phyloP scores from a whole-genome alignment of 371 early-diverging fungal species.

The Massospora cicadina region DNA sequence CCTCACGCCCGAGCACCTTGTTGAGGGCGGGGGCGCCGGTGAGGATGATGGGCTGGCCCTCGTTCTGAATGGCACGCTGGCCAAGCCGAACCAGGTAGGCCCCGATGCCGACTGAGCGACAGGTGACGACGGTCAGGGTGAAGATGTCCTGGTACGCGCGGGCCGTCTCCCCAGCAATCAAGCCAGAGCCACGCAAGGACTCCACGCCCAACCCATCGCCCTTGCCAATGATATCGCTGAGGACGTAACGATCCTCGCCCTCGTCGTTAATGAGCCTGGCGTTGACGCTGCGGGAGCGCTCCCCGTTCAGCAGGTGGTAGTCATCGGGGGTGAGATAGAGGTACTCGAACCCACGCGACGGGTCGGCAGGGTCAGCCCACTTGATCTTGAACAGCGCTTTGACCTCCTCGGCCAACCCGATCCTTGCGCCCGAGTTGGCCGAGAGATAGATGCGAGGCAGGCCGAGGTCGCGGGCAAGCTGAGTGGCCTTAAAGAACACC shows the following conservation, averaged over 20 bases:
- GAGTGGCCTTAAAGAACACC: constrained; percentile 82
- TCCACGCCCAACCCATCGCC: constrained; percentile 95
- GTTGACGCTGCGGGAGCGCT: constrained; percentile 37
- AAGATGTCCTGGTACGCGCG: constrained; percentile 93
- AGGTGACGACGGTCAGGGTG: constrained; percentile 92
- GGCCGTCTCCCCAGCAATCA: constrained; percentile 97
- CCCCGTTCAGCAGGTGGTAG: constrained; percentile 33
- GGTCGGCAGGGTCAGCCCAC: constrained; percentile 69
- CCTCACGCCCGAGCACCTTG: constrained; percentile 95
- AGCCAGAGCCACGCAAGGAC: constrained; percentile 91
- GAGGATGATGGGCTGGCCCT: constrained; percentile 93
- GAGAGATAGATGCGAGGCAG: constrained; percentile 91
- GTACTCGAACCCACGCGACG: constrained; percentile 76
- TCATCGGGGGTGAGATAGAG: constrained; percentile 73
- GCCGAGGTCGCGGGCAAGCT: constrained; percentile 67
- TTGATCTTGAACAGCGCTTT: constrained; percentile 64
- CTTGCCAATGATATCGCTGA: constrained; percentile 79
- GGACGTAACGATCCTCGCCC: constrained; percentile 61
- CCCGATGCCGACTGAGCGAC: constrained; percentile 97
- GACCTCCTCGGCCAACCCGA: constrained; percentile 91
- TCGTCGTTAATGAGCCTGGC: constrained; percentile 44
- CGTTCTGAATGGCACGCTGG: constrained; percentile 92
- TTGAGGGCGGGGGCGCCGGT: constrained; percentile 97
- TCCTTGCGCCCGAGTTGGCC: constrained; percentile 98
- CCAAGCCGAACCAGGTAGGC: constrained; percentile 97